Evolutionary conservation across 192 early-diverging fungal species (phyloP).

Genomic region (Podila minutissima): DNA sequence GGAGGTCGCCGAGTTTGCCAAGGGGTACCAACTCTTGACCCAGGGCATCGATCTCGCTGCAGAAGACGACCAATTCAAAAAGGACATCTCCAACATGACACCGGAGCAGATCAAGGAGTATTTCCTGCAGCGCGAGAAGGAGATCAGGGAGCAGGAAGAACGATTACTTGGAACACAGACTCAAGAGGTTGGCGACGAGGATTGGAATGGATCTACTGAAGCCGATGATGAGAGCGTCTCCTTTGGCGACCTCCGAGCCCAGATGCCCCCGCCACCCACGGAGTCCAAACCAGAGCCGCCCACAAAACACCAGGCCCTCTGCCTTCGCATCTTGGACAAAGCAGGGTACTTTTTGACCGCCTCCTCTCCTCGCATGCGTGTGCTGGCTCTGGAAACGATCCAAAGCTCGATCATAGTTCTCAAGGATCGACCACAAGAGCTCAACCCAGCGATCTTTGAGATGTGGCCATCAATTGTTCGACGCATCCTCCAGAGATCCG

Average conservation of each 20-base stretch:
- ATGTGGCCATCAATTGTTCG: constrained; percentile 62
- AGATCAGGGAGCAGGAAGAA: constrained; percentile 24
- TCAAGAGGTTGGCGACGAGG: neutral
- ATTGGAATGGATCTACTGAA: constrained; percentile 14
- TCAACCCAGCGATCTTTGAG: constrained; percentile 57
- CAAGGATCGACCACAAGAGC: constrained; percentile 40
- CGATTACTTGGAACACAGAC: constrained; percentile 7
- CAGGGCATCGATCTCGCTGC: neutral
- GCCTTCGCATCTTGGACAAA: constrained; percentile 58
- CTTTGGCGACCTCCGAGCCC: constrained; percentile 17
- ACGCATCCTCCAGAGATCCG: constrained; percentile 24
- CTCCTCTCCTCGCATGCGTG: constrained; percentile 54
- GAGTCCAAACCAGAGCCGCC: constrained; percentile 19
- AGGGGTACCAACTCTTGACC: constrained; percentile 16
- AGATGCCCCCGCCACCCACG: constrained; percentile 9
- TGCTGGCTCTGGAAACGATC: constrained; percentile 52
- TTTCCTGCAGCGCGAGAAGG: constrained; percentile 16
- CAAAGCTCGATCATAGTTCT: constrained; percentile 50
- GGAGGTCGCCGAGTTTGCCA: constrained; percentile 19
- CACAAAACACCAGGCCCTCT: constrained; percentile 54
- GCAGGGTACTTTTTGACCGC: constrained; percentile 60
- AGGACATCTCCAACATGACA: constrained; percentile 28
- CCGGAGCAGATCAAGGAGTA: constrained; percentile 32
- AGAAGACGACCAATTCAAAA: constrained; percentile 4
- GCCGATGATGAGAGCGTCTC: constrained; percentile 16